Percentiles rank a stretch among this genome's conserved stretches.
These are phyloP conservation scores for Ganoderma resinaceum DNA, from an alignment of 1,284 basidiomycete species.

Conservation along the genomic window DNA sequence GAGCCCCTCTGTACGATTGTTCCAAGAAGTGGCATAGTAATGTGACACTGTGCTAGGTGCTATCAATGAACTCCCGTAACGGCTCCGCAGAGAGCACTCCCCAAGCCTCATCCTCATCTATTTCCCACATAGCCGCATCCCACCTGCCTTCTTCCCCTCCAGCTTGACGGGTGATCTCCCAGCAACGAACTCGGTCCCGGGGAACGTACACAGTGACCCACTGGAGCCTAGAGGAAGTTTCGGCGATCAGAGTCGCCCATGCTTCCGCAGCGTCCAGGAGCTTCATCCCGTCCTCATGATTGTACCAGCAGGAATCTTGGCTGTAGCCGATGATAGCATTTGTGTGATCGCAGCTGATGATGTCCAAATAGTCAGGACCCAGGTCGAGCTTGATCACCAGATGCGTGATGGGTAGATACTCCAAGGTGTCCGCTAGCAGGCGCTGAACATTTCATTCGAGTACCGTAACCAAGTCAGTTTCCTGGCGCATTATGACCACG, in stretches of 20 bases:
- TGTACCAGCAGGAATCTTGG: neutral
- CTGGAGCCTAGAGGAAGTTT: neutral
- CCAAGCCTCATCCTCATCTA: neutral
- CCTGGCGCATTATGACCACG: neutral
- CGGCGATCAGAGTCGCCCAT: neutral
- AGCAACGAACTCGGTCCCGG: neutral
- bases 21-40: neutral
- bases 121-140: neutral
- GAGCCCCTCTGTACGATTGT: neutral
- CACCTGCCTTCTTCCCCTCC: neutral
- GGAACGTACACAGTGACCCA: neutral
- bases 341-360: neutral
- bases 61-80: neutral
- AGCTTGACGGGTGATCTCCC: neutral
- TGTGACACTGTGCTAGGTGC: neutral
- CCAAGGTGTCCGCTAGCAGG: neutral
- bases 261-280: neutral
- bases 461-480: neutral
- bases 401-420: neutral
- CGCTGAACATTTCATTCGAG: neutral
- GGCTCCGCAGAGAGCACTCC: neutral
- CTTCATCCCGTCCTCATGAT: neutral
- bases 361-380: neutral
- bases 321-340: neutral
- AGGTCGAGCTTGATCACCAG: slow-evolving; percentile 1